These are phyloP conservation scores for Aspergillus conjunctus DNA, from an alignment of 495 filamentous ascomycete species.

Conservation along the genomic window DNA sequence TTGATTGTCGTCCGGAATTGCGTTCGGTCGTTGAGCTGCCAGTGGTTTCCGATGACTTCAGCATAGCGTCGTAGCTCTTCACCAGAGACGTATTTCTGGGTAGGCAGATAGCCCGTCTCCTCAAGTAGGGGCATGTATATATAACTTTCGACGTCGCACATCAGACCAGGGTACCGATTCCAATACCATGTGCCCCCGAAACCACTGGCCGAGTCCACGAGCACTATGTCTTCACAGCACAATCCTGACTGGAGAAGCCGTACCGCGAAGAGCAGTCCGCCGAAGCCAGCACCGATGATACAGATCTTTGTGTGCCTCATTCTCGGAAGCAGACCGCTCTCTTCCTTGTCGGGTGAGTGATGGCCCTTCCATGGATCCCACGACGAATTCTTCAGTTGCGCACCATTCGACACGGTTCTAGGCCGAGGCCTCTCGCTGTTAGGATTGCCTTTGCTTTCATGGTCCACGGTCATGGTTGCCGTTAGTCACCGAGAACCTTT, in stretches of 20 bases:
- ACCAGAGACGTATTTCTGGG: constrained; percentile 31
- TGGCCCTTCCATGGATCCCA: no score
- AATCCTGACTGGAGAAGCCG: constrained; percentile 16
- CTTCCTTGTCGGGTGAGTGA: no score
- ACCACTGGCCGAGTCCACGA: constrained; percentile 51
- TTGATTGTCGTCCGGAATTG: constrained; percentile 38
- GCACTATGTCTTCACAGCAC: constrained; percentile 44
- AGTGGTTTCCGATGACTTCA: constrained; percentile 37
- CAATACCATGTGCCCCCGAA: constrained; percentile 58
- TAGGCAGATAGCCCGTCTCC: constrained; percentile 60
- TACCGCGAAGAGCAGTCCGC: constrained; percentile 18
- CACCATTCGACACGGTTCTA: no score
- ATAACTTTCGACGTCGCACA: constrained; percentile 37
- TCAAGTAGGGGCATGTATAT: constrained; percentile 58
- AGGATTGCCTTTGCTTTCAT: no score
- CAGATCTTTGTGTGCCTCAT: no score
- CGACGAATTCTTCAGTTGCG: no score
- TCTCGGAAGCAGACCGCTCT: no score
- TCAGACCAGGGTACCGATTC: constrained; percentile 43
- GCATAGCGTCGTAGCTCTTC: constrained; percentile 31
- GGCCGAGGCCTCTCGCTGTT: no score
- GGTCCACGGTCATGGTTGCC: no score
- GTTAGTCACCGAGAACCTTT: no score
- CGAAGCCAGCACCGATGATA: constrained; percentile 23
- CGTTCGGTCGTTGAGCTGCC: constrained; percentile 44